Percentiles rank a stretch among this genome's conserved stretches.
phyloP scores from a whole-genome alignment of 1,284 basidiomycete species.

The Ustilago nuda region DNA sequence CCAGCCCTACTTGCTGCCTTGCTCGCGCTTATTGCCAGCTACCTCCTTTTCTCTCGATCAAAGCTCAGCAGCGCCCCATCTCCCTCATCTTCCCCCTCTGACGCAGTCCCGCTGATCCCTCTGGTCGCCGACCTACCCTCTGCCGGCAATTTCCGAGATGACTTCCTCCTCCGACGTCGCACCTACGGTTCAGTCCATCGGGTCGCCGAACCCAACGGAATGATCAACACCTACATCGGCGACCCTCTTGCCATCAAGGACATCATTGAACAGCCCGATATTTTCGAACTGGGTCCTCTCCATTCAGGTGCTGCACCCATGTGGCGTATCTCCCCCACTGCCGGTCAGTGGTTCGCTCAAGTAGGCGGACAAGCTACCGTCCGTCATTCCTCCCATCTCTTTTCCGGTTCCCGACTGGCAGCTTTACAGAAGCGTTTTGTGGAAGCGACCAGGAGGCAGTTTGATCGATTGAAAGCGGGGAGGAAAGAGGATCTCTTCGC shows the following conservation, averaged over 20 bases:
- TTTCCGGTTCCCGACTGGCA: constrained; percentile 13
- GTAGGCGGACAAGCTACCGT: constrained; percentile 13
- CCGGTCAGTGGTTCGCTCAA: constrained; percentile 17
- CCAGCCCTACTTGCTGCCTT: background rate
- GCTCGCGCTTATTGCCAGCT: background rate
- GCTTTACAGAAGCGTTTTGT: constrained; percentile 21
- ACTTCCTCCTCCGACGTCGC: background rate
- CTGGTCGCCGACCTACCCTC: constrained; percentile 2
- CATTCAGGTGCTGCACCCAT: constrained; percentile 22
- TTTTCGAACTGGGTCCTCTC: constrained; percentile 10
- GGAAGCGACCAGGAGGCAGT: background rate
- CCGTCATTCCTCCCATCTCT: constrained; percentile 8
- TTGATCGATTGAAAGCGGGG: background rate
- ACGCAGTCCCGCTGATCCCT: background rate
- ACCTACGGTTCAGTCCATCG: constrained; percentile 12
- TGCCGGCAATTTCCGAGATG: constrained; percentile 11
- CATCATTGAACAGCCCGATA: constrained; percentile 10
- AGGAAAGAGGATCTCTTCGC: constrained; percentile 2
- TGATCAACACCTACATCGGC: constrained; percentile 11
- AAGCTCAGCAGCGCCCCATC: background rate
- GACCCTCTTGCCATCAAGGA: constrained; percentile 23
- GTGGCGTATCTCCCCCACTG: constrained; percentile 14
- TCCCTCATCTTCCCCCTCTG: background rate
- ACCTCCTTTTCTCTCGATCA: background rate
- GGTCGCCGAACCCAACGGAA: constrained; percentile 7